Evolutionary conservation across 257 asterid genomes (phyloP).

Genomic region (Jasminum sambac): DNA sequence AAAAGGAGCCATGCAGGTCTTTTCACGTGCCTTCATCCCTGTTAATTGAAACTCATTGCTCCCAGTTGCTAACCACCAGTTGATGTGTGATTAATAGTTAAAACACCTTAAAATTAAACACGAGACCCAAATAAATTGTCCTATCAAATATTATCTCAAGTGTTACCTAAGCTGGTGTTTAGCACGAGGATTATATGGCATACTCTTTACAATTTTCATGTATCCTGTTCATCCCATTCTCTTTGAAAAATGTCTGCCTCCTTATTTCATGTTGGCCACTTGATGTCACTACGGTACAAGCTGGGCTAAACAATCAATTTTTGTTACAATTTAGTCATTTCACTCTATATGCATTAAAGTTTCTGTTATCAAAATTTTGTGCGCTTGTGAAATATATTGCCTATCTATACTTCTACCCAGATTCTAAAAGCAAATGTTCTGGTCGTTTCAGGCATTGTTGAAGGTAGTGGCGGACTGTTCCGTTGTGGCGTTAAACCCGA

Average conservation of each 20-base stretch:
- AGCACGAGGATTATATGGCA: too few relatives aligned
- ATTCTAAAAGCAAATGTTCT: conserved; percentile 5
- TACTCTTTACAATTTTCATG: not conserved
- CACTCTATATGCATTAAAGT: not conserved
- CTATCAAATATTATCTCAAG: too few relatives aligned
- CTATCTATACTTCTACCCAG: not conserved
- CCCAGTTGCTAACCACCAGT: not conserved
- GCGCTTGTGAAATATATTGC: not conserved
- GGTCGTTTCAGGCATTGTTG: conserved; percentile 66
- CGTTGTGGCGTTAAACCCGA: conserved; percentile 68
- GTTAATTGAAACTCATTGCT: not conserved
- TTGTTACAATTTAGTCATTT: not conserved
- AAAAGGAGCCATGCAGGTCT: conserved; percentile 94
- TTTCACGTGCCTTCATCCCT: conserved; percentile 3
- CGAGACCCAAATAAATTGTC: too few relatives aligned
- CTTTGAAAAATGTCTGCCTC: conserved; percentile 4
- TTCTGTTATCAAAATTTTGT: not conserved
- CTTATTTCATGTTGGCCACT: not conserved
- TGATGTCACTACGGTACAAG: not conserved
- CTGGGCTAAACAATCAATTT: not conserved
- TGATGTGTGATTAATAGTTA: too few relatives aligned
- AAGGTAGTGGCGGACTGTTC: conserved; percentile 86
- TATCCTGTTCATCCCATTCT: not conserved
- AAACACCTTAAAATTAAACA: too few relatives aligned
- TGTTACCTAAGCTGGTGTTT: too few relatives aligned